Percentiles rank a stretch among this genome's conserved stretches.
Conservation (phyloP, 441 rosid genomes). For the Erysimum pusillum region DNA sequence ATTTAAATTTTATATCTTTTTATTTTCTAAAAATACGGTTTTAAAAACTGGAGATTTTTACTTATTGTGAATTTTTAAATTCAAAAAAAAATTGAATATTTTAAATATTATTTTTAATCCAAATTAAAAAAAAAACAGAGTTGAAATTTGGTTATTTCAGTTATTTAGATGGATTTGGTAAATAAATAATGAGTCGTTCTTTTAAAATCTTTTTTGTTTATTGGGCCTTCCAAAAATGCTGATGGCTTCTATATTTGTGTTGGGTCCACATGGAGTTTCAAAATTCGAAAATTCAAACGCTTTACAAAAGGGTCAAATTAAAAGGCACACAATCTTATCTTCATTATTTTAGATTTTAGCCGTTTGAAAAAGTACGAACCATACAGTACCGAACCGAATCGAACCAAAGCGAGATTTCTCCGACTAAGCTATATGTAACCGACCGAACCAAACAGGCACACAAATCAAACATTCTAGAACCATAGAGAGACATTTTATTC, state of each 20-base stretch:
- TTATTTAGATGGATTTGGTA: too few relatives aligned
- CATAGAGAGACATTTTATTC: constrained; percentile 28
- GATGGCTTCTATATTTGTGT: background rate
- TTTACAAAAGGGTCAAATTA: background rate
- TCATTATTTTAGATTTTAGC: constrained; percentile 26
- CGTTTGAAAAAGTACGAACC: constrained; percentile 4
- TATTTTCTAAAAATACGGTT: too few relatives aligned
- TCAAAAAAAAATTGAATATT: too few relatives aligned
- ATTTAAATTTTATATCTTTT: too few relatives aligned
- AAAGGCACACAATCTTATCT: constrained; percentile 39
- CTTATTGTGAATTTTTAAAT: too few relatives aligned
- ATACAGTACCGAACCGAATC: constrained; percentile 9
- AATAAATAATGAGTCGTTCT: too few relatives aligned
- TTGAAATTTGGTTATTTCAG: too few relatives aligned
- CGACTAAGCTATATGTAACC: background rate
- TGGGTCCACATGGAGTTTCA: constrained; percentile 37
- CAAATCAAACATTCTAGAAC: constrained; percentile 33
- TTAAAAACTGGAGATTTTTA: too few relatives aligned
- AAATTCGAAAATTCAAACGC: constrained; percentile 48
- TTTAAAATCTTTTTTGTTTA: background rate
- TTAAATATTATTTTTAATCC: too few relatives aligned
- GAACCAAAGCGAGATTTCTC: background rate
- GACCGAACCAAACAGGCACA: constrained; percentile 28
- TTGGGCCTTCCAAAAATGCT: background rate
- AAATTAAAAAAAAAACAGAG: too few relatives aligned